phyloP scores from a whole-genome alignment of 2,329 filamentous ascomycete species.

The Apiospora phragmitis region DNA sequence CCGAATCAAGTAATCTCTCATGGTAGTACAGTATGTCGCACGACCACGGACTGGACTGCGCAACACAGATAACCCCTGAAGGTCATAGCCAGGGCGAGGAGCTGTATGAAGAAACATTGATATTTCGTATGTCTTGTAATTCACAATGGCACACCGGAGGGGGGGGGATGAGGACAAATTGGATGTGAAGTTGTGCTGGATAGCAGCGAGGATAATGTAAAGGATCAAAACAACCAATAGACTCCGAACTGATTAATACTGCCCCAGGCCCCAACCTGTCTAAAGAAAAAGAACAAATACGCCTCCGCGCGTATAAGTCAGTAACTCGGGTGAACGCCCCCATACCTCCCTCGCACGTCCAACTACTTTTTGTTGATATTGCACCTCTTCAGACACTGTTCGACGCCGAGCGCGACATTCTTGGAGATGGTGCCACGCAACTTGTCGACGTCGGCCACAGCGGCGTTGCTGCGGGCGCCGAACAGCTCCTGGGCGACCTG shows the following conservation, averaged over 20 bases:
- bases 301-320: background rate
- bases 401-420: slow-evolving; percentile 52
- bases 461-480: slow-evolving; percentile 40
- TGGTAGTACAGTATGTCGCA: background rate
- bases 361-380: slow-evolving; percentile 24
- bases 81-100: too few relatives aligned
- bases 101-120: background rate
- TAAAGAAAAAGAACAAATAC: too few relatives aligned
- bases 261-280: background rate
- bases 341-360: background rate
- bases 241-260: background rate
- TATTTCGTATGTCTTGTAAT: too few relatives aligned
- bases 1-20: background rate
- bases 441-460: slow-evolving; percentile 47
- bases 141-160: too few relatives aligned
- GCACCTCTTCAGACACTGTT: slow-evolving; percentile 54
- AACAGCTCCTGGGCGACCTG: slow-evolving; percentile 53
- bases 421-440: slow-evolving; percentile 44
- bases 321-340: background rate
- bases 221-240: background rate
- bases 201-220: background rate
- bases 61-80: background rate
- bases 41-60: background rate
- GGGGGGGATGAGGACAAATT: background rate
- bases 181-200: background rate